Base-by-base conservation (phyloP, 139 green algal species). In the Volvox reticuliferus region DNA sequence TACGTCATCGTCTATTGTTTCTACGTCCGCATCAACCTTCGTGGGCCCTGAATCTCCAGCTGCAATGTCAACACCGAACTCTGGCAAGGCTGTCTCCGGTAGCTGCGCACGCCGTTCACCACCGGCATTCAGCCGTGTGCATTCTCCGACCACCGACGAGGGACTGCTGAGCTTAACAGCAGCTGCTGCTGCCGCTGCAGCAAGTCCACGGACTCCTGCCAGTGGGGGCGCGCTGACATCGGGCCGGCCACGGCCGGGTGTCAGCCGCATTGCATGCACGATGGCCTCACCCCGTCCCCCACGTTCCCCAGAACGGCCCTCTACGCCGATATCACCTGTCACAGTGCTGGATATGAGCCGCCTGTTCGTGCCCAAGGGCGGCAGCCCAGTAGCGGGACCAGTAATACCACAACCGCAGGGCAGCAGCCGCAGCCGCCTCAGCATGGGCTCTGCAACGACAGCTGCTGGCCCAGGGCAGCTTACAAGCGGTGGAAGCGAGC, bases 111-210 rank as follows among this genome's bases (percentile, higher is more conserved):
- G 32, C 30, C 75, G 28, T 35, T 79, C 30, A 35, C 26, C 71
- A 1, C 26, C 71, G 21, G 71, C 37, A 6, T 86, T 71, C 79
- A 71, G 32, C 9, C 67, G 36, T 28, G 9, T 19, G 1, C 67
- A 19, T n/a, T 63, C 35, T 0, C 63, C 26, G 35, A 37, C 26
- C 1, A 6, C 22, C 0, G 83, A 68, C 28, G 83, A 88, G n/a
- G 35, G 65, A 3, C 12, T 33, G n/a, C 83, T 88, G 0, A 89
- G 83, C 68, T 68, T 89, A 18, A 89, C 67, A 0, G 83, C 83
- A 0, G 83, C 83, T 0, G 67, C 83, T 6, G 83, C 83, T 26
- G 83, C 35, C 35, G 83, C 65, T 2, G 83, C 83, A 1, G 83
- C 83, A 16, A 86, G 50, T 30, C 44, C 50, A 0, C 19, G 50